A percentile compares a stretch with the other conserved stretches of the same genome.
Conservation (phyloP, 495 filamentous ascomycete genomes). For the Penicillium roqueforti region DNA sequence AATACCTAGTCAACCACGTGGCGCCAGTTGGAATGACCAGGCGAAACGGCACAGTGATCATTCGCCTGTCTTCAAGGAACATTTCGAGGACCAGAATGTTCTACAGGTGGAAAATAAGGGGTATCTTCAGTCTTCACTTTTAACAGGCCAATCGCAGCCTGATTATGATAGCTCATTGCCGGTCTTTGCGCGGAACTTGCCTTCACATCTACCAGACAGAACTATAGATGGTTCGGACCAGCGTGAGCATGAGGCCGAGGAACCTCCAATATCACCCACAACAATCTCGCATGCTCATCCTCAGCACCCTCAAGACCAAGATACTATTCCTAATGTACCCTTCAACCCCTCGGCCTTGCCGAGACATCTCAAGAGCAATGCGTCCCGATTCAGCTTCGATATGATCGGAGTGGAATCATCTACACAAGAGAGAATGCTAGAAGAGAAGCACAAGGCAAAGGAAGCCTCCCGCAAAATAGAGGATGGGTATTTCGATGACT, state of each 20-base stretch:
- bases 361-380: conserved; percentile 78
- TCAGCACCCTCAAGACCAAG: conserved; percentile 25
- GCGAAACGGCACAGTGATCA: conserved; percentile 42
- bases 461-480: conserved; percentile 49
- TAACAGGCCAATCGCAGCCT: conserved; percentile 34
- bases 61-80: conserved; percentile 62
- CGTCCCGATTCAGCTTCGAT: conserved; percentile 89
- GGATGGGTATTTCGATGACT: conserved; percentile 46
- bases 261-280: conserved; percentile 6
- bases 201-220: conserved; percentile 35
- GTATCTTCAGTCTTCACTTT: conserved; percentile 43
- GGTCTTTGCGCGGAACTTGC: conserved; percentile 50
- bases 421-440: conserved; percentile 73
- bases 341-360: conserved; percentile 48
- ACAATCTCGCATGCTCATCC: conserved; percentile 8
- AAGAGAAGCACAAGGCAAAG: conserved; percentile 78
- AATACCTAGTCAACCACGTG: conserved; percentile 2
- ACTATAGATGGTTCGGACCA: conserved; percentile 13
- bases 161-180: conserved; percentile 41
- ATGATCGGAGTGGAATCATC: conserved; percentile 73
- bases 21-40: conserved; percentile 27
- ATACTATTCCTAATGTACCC: conserved; percentile 38
- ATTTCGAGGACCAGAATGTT: conserved; percentile 58
- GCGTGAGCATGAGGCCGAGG: neutral
- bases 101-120: conserved; percentile 49